Percentiles rank a stretch among this genome's conserved stretches.
Conservation (phyloP, 2,329 filamentous ascomycete species). For the Aaosphaeria pasadenensis region DNA sequence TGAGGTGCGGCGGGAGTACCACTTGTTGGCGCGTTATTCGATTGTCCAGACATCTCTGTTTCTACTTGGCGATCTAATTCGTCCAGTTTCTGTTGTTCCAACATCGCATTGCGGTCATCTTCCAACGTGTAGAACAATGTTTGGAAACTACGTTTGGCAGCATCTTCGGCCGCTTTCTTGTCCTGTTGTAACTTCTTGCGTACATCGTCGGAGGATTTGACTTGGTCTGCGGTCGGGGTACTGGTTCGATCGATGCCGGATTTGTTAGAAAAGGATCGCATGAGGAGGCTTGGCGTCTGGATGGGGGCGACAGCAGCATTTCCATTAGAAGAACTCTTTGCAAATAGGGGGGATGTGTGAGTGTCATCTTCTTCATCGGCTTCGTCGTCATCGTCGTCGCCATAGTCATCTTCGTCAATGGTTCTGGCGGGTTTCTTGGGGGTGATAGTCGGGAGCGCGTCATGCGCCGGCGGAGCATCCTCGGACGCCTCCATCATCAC, state of each 20-base stretch:
- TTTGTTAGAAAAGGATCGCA: constrained; percentile 66
- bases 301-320: constrained; percentile 51
- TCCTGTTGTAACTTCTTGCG: constrained; percentile 91
- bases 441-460: constrained; percentile 47
- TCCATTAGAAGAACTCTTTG: constrained; percentile 52
- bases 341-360: constrained; percentile 48
- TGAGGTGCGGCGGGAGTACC: constrained; percentile 56
- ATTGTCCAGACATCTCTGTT: constrained; percentile 77
- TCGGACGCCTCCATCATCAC: constrained; percentile 20
- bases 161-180: constrained; percentile 85
- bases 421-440: constrained; percentile 73
- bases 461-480: constrained; percentile 34
- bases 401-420: constrained; percentile 84
- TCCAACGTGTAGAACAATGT: constrained; percentile 94
- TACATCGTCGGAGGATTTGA: constrained; percentile 78
- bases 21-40: constrained; percentile 48
- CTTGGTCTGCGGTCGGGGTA: constrained; percentile 53
- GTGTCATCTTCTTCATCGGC: constrained; percentile 48
- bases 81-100: constrained; percentile 95
- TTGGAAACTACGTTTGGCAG: constrained; percentile 85
- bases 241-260: constrained; percentile 58
- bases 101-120: constrained; percentile 92
- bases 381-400: constrained; percentile 72
- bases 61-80: constrained; percentile 96
- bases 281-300: constrained; percentile 65